phyloP scores from a whole-genome alignment of 2,329 filamentous ascomycete species.

The Talaromyces sp. region DNA sequence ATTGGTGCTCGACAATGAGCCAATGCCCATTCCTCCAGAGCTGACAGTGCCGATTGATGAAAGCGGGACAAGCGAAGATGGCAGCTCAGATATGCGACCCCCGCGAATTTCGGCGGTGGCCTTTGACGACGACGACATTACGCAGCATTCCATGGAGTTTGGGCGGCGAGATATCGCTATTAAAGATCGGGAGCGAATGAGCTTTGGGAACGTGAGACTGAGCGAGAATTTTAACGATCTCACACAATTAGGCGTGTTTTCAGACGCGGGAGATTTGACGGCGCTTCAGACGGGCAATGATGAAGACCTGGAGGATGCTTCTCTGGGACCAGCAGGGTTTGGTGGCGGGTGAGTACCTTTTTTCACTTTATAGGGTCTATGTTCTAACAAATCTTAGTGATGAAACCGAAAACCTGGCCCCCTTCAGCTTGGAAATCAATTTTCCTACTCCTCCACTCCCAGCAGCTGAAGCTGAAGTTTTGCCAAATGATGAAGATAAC shows the following conservation, averaged over 20 bases:
- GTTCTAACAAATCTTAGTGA: slow-evolving; percentile 24
- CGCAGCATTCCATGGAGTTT: slow-evolving; percentile 37
- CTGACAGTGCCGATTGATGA: slow-evolving; percentile 44
- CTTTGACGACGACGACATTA: slow-evolving; percentile 41
- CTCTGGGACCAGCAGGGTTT: slow-evolving; percentile 34
- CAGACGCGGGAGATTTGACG: slow-evolving; percentile 33
- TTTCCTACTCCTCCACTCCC: slow-evolving; percentile 32
- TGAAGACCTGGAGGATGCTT: slow-evolving; percentile 30
- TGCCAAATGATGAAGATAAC: slow-evolving; percentile 29
- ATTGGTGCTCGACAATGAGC: slow-evolving; percentile 45
- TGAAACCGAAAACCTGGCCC: slow-evolving; percentile 39
- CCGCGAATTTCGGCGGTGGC: slow-evolving; percentile 33
- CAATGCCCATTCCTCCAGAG: slow-evolving; percentile 37
- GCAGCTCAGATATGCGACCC: slow-evolving; percentile 27
- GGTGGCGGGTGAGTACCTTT: slow-evolving; percentile 29
- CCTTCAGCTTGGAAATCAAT: slow-evolving; percentile 37
- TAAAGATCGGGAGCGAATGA: slow-evolving; percentile 34
- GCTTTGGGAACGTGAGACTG: slow-evolving; percentile 37
- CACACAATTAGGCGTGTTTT: slow-evolving; percentile 41
- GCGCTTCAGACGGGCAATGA: slow-evolving; percentile 32
- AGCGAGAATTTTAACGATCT: slow-evolving; percentile 50
- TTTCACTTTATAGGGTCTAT: slow-evolving; percentile 13
- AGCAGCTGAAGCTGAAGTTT: slow-evolving; percentile 23
- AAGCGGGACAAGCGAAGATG: slow-evolving; percentile 41
- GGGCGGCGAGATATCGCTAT: slow-evolving; percentile 37